Percentiles rank a stretch among this genome's conserved stretches.
These are phyloP conservation scores for Leishmania arabica DNA, from an alignment of 208 protist species.

Conservation along the genomic window DNA sequence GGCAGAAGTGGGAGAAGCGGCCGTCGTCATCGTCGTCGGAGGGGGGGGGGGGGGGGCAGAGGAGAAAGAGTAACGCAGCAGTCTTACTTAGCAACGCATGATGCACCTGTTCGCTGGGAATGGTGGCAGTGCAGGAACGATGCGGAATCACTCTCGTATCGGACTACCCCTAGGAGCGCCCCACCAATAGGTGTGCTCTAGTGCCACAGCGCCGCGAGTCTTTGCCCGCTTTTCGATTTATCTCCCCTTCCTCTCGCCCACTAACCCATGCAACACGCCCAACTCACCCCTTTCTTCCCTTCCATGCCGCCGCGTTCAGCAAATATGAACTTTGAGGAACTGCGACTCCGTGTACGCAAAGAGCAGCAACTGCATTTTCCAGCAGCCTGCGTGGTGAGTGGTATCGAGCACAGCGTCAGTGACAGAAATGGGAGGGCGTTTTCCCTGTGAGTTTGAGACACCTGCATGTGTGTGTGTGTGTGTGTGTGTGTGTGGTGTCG, in stretches of 20 bases:
- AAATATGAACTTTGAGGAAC: not conserved
- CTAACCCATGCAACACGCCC: no score
- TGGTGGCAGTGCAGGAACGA: not conserved
- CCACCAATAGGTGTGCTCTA: not conserved
- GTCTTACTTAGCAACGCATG: not conserved
- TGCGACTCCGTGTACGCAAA: not conserved
- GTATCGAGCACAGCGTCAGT: not conserved
- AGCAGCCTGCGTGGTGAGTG: not conserved
- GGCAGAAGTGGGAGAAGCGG: not conserved
- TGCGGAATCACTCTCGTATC: not conserved
- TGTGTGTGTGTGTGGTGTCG: not conserved
- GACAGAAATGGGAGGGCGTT: not conserved
- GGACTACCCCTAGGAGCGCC: not conserved
- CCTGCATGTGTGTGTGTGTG: not conserved
- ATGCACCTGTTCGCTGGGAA: no score
- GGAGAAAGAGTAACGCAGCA: not conserved
- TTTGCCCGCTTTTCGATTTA: no score
- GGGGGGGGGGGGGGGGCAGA: not conserved
- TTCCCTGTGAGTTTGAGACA: not conserved
- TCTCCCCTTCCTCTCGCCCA: not conserved
- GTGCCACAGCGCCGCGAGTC: not conserved
- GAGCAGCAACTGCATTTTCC: no score
- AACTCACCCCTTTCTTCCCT: not conserved
- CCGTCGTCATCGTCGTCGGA: constrained; percentile 20
- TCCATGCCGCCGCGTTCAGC: not conserved